Evolutionary conservation across 768 basidiomycete species (phyloP).

Genomic region (Arthromyces matolae): DNA sequence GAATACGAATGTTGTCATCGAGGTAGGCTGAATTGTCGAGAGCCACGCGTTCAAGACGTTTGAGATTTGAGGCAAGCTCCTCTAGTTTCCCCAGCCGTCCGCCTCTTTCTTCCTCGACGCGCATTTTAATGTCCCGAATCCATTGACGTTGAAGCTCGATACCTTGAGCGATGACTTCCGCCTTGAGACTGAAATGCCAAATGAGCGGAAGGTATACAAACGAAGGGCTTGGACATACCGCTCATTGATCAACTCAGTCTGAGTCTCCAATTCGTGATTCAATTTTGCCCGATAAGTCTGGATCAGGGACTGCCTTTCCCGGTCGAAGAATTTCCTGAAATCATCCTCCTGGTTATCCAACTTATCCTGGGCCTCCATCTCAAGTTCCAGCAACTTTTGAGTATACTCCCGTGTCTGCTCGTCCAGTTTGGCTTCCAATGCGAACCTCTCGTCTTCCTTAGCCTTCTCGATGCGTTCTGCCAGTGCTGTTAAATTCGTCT

Average conservation of each 20-base stretch:
- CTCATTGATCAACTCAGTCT: conserved; percentile 92
- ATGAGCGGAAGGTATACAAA: conserved; percentile 2
- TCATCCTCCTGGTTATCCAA: conserved; percentile 83
- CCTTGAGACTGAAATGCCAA: conserved; percentile 61
- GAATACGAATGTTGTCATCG: conserved; percentile 89
- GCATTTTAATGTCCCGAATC: conserved; percentile 94
- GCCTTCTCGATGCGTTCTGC: conserved; percentile 73
- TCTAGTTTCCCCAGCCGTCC: conserved; percentile 93
- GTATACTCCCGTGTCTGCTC: conserved; percentile 85
- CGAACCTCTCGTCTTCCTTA: conserved; percentile 72
- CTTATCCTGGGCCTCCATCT: conserved; percentile 83
- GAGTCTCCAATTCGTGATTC: conserved; percentile 77
- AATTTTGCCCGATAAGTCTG: conserved; percentile 83
- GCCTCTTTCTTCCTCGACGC: conserved; percentile 94
- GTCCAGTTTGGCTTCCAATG: conserved; percentile 63
- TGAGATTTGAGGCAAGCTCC: conserved; percentile 84
- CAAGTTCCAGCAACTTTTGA: conserved; percentile 72
- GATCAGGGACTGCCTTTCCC: conserved; percentile 70
- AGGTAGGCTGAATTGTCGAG: conserved; percentile 88
- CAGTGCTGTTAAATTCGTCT: conserved; percentile 75
- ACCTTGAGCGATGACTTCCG: conserved; percentile 94
- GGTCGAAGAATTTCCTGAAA: conserved; percentile 76
- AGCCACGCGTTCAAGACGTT: conserved; percentile 86
- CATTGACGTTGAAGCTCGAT: conserved; percentile 96
- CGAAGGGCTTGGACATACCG: conserved; percentile 49